Conservation (phyloP, 352 stramenopile genomes). For the Phytophthora pini region DNA sequence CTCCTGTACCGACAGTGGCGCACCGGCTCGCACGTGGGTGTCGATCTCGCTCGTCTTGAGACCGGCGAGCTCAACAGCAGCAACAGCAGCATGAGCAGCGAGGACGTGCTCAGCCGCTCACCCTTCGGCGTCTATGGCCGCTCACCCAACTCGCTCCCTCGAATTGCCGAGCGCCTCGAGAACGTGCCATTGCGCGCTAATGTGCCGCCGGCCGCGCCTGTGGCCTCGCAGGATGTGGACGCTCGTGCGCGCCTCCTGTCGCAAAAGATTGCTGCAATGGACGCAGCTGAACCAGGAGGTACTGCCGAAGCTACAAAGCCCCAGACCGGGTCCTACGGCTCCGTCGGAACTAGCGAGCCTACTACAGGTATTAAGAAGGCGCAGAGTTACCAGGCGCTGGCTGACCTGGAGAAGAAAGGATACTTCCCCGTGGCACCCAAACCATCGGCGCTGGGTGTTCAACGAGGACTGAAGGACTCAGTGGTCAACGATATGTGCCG, state of each 20-base stretch:
- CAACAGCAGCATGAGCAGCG: slow-evolving; percentile 56
- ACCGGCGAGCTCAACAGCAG: slow-evolving; percentile 15
- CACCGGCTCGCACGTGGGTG: slow-evolving; percentile 59
- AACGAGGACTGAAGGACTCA: slow-evolving; percentile 84
- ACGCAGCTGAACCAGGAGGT: slow-evolving; percentile 18
- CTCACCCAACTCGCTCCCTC: slow-evolving; percentile 63
- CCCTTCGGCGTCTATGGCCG: slow-evolving; percentile 63
- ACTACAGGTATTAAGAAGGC: slow-evolving; percentile 73
- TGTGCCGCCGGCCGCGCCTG: slow-evolving; percentile 25
- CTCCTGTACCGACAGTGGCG: slow-evolving; percentile 85
- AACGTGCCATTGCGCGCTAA: slow-evolving; percentile 65
- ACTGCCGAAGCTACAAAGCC: slow-evolving; percentile 29
- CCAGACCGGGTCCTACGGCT: slow-evolving; percentile 73
- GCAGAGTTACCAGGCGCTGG: slow-evolving; percentile 76
- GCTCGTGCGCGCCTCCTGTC: slow-evolving; percentile 63
- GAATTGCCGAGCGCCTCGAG: slow-evolving; percentile 75
- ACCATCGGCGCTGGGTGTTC: slow-evolving; percentile 78
- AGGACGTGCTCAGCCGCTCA: slow-evolving; percentile 67
- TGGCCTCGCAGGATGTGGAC: slow-evolving; percentile 47
- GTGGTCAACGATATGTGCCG: slow-evolving; percentile 91
- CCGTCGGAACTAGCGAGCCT: slow-evolving; percentile 28
- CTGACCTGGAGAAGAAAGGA: slow-evolving; percentile 85
- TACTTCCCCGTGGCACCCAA: slow-evolving; percentile 84
- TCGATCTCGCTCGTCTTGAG: slow-evolving; percentile 39
- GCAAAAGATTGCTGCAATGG: slow-evolving; percentile 58